Conservation (phyloP, 805 yeast species). For the Nakazawaea ambrosiae region DNA sequence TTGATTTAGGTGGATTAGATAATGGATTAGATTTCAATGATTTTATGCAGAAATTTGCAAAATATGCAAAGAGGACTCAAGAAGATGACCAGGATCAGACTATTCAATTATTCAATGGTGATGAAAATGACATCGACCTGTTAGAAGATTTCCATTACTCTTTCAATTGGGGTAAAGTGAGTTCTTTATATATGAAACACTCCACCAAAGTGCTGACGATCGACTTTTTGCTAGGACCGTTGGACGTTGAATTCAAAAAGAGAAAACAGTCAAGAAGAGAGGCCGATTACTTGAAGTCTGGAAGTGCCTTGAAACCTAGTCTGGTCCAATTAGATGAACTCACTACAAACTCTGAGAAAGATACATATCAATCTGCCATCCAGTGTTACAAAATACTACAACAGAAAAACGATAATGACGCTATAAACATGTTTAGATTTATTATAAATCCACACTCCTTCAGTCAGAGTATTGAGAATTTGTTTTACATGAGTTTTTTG, state of each 20-base stretch:
- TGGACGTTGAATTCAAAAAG: conserved; percentile 51
- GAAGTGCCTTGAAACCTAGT: conserved; percentile 44
- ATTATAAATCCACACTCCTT: conserved; percentile 73
- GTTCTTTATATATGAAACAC: conserved; percentile 39
- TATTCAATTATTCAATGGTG: conserved; percentile 8
- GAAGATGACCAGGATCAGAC: background rate
- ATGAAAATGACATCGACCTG: conserved; percentile 14
- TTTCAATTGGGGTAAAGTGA: conserved; percentile 55
- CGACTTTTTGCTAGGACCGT: conserved; percentile 67
- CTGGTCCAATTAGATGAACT: conserved; percentile 46
- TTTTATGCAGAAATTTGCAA: conserved; percentile 31
- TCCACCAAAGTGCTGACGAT: conserved; percentile 41
- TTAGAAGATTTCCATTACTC: conserved; percentile 29
- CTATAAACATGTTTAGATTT: conserved; percentile 55
- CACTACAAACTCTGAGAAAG: conserved; percentile 41
- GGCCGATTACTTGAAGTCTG: conserved; percentile 35
- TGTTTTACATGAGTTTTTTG: conserved; percentile 77
- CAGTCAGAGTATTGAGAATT: conserved; percentile 73
- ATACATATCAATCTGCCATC: conserved; percentile 58
- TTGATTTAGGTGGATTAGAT: conserved; percentile 51
- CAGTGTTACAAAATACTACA: conserved; percentile 37
- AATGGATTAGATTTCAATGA: conserved; percentile 42
- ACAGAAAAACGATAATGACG: conserved; percentile 24
- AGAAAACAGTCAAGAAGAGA: conserved; percentile 25
- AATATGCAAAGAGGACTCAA: conserved; percentile 28